Evolutionary conservation across 2,329 filamentous ascomycete species (phyloP), one percentile per base, ranked within the genome.

Genomic region (Beauveria sp.): DNA sequence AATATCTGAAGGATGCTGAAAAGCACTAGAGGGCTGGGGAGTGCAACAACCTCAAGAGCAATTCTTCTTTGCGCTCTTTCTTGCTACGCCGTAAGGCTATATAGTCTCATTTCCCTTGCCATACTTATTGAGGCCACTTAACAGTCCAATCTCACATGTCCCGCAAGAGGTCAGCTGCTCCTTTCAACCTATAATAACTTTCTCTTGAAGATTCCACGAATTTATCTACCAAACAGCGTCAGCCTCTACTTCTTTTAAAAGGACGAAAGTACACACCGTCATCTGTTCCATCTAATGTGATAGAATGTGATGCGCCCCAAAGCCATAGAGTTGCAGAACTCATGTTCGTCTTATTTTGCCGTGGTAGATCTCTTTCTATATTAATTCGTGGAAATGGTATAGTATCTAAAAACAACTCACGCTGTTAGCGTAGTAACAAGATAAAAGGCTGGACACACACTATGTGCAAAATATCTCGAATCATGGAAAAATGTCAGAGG

Each of bases 321-420:
- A 64, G 61, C 66, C 64, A 67, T 5, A 67, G 64, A 2, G 62
- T 67, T 12, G 65, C 63, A 14, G 62, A 56, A 28, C 65, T 67
- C 20, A 5, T 62, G 14, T 60, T 55, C 20, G 12, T 47, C 0
- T 10, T 24, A 16, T 55, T 63, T 12, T 62, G 64, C 10, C 43
- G 63, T 22, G 64, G 63, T n/a, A 66, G 61, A 22, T 66, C 58
- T 43, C 28, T 48, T 16, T 56, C 47, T 20, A 67, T 64, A 20
- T 56, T 10, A 1, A 67, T 60, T 1, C 63, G 62, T 7, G 64
- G 64, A 44, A 63, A 66, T 7, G 62, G 52, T 14, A 10, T 26
- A 1, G 55, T n/a, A 51, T n/a, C n/a, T n/a, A n/a, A n/a, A n/a
- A n/a, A n/a, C n/a, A n/a, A n/a, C n/a, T n/a, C n/a, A n/a, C n/a